Evolutionary conservation across 768 basidiomycete genomes (phyloP).

Genomic region (Mycena epipterygia): DNA sequence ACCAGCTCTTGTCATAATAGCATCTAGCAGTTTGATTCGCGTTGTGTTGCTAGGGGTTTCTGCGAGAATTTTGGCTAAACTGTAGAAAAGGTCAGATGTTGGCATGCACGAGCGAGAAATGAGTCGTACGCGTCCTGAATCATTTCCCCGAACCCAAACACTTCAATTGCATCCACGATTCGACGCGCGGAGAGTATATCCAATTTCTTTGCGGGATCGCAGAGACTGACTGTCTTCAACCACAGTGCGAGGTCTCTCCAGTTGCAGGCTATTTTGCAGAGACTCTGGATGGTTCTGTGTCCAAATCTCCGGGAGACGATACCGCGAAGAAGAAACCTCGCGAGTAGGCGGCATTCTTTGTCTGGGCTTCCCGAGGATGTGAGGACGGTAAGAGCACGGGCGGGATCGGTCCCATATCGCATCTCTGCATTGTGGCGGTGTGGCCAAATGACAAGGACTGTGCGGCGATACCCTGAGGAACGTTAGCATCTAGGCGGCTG

Average conservation of each 20-base stretch:
- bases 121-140: constrained; percentile 3
- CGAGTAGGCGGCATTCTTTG: background rate
- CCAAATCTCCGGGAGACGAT: constrained; percentile 6
- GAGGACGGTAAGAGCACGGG: background rate
- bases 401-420: constrained; percentile 4
- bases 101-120: background rate
- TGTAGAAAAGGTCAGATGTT: background rate
- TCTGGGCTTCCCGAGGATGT: background rate
- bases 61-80: background rate
- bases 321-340: constrained; percentile 16
- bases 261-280: background rate
- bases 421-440: constrained; percentile 9
- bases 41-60: background rate
- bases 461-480: constrained; percentile 21
- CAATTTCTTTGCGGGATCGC: background rate
- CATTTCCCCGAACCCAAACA: background rate
- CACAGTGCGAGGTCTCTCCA: constrained; percentile 6
- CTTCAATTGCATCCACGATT: constrained; percentile 12
- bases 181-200: background rate
- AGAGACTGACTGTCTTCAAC: constrained; percentile 8
- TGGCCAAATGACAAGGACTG: constrained; percentile 20
- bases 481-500: background rate
- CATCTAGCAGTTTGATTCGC: constrained; percentile 8
- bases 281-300: background rate
- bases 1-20: background rate